A percentile compares a stretch with the other conserved stretches of the same genome.
phyloP scores from a whole-genome alignment of 2,329 filamentous ascomycete species.

The Diaporthe humulicola region DNA sequence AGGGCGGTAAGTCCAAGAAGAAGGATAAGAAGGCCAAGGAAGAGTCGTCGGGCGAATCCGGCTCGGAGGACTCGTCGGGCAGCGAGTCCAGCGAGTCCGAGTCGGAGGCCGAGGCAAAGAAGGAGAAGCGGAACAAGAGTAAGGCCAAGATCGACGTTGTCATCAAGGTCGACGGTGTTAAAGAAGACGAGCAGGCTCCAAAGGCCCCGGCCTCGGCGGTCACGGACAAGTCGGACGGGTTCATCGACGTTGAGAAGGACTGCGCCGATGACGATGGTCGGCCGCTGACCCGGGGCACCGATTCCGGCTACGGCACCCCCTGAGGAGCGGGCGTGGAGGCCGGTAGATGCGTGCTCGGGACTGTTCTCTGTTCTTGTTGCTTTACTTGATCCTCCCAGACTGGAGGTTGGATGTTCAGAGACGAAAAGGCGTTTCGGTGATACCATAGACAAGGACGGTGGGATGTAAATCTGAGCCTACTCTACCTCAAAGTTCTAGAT shows the following conservation, averaged over 20 bases:
- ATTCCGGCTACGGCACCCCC: conserved; percentile 47
- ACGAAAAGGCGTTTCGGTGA: not conserved
- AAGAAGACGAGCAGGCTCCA: not conserved
- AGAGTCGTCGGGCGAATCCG: conserved; percentile 32
- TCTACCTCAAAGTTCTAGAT: not conserved
- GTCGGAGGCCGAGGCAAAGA: conserved; percentile 37
- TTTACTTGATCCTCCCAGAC: not conserved
- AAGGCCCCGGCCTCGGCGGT: conserved; percentile 19
- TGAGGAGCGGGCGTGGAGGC: not conserved
- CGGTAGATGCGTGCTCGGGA: too few species aligned
- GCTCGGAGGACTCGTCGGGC: conserved; percentile 29
- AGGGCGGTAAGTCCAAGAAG: conserved; percentile 47
- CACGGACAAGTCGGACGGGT: conserved; percentile 37
- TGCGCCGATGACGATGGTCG: conserved; percentile 24
- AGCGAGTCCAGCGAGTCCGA: conserved; percentile 39
- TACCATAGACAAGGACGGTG: not conserved
- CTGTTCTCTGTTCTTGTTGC: not conserved
- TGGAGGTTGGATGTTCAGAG: too few species aligned
- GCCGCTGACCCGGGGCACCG: conserved; percentile 36
- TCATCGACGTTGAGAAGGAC: conserved; percentile 41
- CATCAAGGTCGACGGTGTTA: conserved; percentile 16
- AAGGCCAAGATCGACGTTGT: conserved; percentile 31
- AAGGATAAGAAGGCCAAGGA: conserved; percentile 41
- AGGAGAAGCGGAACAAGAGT: conserved; percentile 42
- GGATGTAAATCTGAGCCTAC: not conserved